Conservation (phyloP, 306 rosid genomes). For the Adenanthera pavonina region DNA sequence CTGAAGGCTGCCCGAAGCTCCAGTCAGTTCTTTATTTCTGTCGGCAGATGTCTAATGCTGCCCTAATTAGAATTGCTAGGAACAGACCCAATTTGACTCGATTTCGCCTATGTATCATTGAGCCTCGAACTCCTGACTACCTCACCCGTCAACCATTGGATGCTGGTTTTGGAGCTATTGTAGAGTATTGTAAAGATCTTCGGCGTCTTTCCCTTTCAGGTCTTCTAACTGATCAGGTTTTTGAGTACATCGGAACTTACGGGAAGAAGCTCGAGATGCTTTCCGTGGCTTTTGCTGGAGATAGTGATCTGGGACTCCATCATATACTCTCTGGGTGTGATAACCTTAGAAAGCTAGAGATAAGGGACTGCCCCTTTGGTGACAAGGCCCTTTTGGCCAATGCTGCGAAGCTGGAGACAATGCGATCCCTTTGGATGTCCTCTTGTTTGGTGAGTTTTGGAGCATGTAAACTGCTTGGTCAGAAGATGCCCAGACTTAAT, state of each 20-base stretch:
- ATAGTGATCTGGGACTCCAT: constrained; percentile 73
- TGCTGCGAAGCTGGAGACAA: constrained; percentile 77
- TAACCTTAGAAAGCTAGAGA: constrained; percentile 76
- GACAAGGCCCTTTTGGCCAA: constrained; percentile 86
- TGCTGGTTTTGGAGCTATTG: constrained; percentile 68
- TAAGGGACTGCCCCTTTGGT: constrained; percentile 82
- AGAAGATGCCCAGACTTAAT: constrained; percentile 21
- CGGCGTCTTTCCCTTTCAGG: constrained; percentile 14
- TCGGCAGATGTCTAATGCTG: constrained; percentile 54
- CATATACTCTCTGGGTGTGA: constrained; percentile 71
- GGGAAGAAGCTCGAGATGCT: constrained; percentile 53
- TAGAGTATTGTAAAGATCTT: constrained; percentile 19
- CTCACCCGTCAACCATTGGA: constrained; percentile 59
- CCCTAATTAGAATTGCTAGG: constrained; percentile 64
- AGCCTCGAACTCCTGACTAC: constrained; percentile 68
- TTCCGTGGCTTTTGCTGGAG: constrained; percentile 77
- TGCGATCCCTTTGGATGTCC: constrained; percentile 31
- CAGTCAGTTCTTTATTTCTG: constrained; percentile 74
- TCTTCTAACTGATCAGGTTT: constrained; percentile 20
- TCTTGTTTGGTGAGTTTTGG: constrained; percentile 22
- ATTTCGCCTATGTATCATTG: constrained; percentile 75
- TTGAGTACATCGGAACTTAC: constrained; percentile 21
- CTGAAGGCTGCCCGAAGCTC: constrained; percentile 77
- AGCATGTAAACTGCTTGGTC: constrained; percentile 22
- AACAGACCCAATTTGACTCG: constrained; percentile 68